Percentiles rank a stretch among this genome's conserved stretches.
These are phyloP conservation scores for Anthostomella pinea DNA, from an alignment of 2,329 filamentous ascomycete species.

Conservation along the genomic window DNA sequence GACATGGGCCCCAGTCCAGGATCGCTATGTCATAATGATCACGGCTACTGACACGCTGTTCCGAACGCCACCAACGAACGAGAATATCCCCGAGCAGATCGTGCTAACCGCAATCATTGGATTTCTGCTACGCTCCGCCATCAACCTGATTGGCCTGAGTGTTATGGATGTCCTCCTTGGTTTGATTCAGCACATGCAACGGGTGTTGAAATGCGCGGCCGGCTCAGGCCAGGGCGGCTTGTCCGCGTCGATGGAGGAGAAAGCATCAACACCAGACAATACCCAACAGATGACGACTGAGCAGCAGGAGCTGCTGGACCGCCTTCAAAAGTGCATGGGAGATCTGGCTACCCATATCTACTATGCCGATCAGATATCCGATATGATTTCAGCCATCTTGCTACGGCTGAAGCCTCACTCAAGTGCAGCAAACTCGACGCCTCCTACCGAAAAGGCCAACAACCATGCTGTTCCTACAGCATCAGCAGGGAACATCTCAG, in stretches of 20 bases:
- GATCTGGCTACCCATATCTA: slow-evolving; percentile 92
- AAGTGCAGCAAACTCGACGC: slow-evolving; percentile 41
- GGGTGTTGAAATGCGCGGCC: slow-evolving; percentile 65
- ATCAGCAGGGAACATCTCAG: slow-evolving; percentile 38
- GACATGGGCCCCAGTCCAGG: slow-evolving; percentile 88
- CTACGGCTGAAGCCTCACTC: slow-evolving; percentile 68
- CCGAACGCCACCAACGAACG: slow-evolving; percentile 64
- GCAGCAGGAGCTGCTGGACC: slow-evolving; percentile 62
- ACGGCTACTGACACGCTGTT: slow-evolving; percentile 75
- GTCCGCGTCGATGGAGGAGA: slow-evolving; percentile 28
- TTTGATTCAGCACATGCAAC: slow-evolving; percentile 78
- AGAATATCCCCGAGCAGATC: slow-evolving; percentile 70
- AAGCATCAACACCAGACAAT: slow-evolving; percentile 26
- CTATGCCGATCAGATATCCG: slow-evolving; percentile 91
- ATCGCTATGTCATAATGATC: slow-evolving; percentile 86
- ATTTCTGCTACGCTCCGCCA: slow-evolving; percentile 78
- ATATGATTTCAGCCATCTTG: slow-evolving; percentile 85
- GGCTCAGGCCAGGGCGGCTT: slow-evolving; percentile 26
- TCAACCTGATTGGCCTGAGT: slow-evolving; percentile 92
- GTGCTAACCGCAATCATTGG: slow-evolving; percentile 76
- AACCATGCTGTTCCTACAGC: slow-evolving; percentile 32
- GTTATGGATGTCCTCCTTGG: slow-evolving; percentile 92
- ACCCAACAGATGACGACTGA: slow-evolving; percentile 46
- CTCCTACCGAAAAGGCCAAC: slow-evolving; percentile 46
- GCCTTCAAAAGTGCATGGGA: slow-evolving; percentile 81